Evolutionary conservation across 768 basidiomycete species (phyloP).

Genomic region (Leccinum obscurum): DNA sequence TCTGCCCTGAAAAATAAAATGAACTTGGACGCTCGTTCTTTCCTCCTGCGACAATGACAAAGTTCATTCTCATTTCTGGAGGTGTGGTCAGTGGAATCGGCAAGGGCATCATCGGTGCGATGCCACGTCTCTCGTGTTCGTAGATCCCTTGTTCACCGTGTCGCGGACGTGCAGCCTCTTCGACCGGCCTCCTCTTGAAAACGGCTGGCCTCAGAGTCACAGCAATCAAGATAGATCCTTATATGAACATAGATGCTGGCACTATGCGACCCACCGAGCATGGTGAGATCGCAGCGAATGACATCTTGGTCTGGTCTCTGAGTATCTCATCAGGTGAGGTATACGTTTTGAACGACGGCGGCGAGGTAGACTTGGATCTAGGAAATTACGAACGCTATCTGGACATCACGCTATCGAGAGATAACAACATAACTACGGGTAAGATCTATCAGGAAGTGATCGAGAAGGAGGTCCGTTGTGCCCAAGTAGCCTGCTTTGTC

Average conservation of each 20-base stretch:
- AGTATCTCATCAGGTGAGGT: constrained; percentile 72
- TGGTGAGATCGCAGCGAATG: constrained; percentile 52
- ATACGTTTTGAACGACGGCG: constrained; percentile 96
- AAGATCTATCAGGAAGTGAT: constrained; percentile 98
- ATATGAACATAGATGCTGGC: constrained; percentile 99
- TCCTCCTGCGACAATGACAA: constrained; percentile 61
- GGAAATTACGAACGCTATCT: constrained; percentile 99
- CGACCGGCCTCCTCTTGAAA: constrained; percentile 93
- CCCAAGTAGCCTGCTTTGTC: constrained; percentile 1
- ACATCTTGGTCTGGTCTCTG: constrained; percentile 13
- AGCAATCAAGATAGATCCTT: constrained; percentile 99
- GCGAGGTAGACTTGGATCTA: constrained; percentile 96
- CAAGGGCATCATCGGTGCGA: constrained; percentile 96
- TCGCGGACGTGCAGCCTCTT: constrained; percentile 67
- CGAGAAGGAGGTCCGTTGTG: constrained; percentile 80
- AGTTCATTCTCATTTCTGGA: constrained; percentile 95
- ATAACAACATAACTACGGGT: constrained; percentile 98
- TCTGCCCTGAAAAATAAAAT: constrained; percentile 2
- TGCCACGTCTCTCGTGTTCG: constrained; percentile 17
- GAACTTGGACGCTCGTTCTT: neutral
- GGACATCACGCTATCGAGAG: constrained; percentile 87
- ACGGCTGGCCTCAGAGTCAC: constrained; percentile 96
- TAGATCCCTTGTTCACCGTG: constrained; percentile 21
- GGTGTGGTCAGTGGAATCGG: constrained; percentile 99
- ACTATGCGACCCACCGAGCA: constrained; percentile 99